These are phyloP conservation scores for Lasiodiplodia citricola DNA, from an alignment of 2,329 filamentous ascomycete species.

Conservation along the genomic window DNA sequence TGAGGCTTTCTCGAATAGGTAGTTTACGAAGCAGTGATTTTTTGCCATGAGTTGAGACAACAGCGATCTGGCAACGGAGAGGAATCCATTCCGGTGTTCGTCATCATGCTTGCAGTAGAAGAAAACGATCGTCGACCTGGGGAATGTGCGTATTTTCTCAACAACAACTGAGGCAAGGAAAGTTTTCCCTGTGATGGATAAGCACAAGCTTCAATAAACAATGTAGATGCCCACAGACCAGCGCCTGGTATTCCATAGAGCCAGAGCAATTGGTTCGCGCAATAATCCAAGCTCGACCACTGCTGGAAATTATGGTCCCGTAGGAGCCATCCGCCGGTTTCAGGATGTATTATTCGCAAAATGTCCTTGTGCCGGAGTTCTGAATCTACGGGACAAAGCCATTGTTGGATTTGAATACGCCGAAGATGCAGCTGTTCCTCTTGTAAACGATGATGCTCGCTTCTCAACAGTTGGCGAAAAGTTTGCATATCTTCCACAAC, in stretches of 20 bases:
- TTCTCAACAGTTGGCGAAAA: too few relatives aligned
- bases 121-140: constrained; percentile 31
- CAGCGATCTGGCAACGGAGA: constrained; percentile 41
- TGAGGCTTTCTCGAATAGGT: constrained; percentile 38
- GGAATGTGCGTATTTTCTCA: constrained; percentile 39
- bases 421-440: too few relatives aligned
- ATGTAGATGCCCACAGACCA: constrained; percentile 34
- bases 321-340: neutral
- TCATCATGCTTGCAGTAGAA: constrained; percentile 50
- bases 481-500: too few relatives aligned
- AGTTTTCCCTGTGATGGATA: constrained; percentile 45
- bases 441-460: too few relatives aligned
- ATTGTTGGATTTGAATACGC: too few relatives aligned
- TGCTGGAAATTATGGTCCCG: neutral
- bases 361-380: too few relatives aligned
- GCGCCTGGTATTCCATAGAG: constrained; percentile 49
- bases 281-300: neutral
- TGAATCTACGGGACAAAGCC: too few relatives aligned
- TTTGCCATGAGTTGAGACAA: constrained; percentile 40
- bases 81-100: constrained; percentile 33
- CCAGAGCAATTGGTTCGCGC: constrained; percentile 41
- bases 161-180: constrained; percentile 49
- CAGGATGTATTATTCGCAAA: too few relatives aligned
- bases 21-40: constrained; percentile 31
- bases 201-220: neutral